phyloP scores from a whole-genome alignment of 768 basidiomycete genomes.

The Hemileccinum impolitum region DNA sequence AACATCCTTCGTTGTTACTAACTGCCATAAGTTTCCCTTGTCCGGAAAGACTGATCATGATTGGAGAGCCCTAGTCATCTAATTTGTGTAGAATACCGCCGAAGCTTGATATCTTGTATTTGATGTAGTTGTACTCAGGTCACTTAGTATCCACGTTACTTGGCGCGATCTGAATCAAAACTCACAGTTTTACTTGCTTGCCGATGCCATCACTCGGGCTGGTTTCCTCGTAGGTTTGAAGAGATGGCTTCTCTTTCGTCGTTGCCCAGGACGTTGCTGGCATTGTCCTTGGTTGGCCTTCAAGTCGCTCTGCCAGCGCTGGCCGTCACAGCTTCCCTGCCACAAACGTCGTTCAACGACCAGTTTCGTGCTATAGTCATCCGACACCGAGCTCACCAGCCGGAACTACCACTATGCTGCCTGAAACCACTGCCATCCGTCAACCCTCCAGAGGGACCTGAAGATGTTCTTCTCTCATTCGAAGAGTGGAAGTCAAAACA shows the following conservation, averaged over 20 bases:
- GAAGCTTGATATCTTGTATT: too few relatives aligned
- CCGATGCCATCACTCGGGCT: conserved; percentile 8
- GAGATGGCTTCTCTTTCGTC: conserved; percentile 6
- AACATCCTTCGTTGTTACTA: too few relatives aligned
- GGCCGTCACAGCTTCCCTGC: conserved; percentile 23
- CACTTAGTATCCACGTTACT: too few relatives aligned
- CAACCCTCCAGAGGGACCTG: conserved; percentile 43
- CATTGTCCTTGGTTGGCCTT: conserved; percentile 35
- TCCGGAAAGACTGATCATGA: too few relatives aligned
- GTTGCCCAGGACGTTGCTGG: conserved; percentile 20
- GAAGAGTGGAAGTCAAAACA: conserved; percentile 87
- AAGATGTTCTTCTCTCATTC: conserved; percentile 72
- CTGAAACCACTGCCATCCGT: conserved; percentile 45
- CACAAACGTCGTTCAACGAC: conserved; percentile 47
- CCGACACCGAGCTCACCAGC: conserved; percentile 39
- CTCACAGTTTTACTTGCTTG: background rate
- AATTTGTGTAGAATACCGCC: too few relatives aligned
- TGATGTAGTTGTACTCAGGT: too few relatives aligned
- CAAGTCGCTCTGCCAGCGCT: conserved; percentile 31
- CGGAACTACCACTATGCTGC: conserved; percentile 65
- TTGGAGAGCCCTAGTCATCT: too few relatives aligned
- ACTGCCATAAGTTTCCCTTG: too few relatives aligned
- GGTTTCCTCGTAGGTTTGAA: conserved; percentile 4
- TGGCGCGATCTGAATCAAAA: too few relatives aligned
- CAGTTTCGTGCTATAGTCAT: conserved; percentile 57